A percentile compares a stretch with the other conserved stretches of the same genome.
These are phyloP conservation scores for Tanacetum coccineum DNA, from an alignment of 129 eudicot species.

Conservation along the genomic window DNA sequence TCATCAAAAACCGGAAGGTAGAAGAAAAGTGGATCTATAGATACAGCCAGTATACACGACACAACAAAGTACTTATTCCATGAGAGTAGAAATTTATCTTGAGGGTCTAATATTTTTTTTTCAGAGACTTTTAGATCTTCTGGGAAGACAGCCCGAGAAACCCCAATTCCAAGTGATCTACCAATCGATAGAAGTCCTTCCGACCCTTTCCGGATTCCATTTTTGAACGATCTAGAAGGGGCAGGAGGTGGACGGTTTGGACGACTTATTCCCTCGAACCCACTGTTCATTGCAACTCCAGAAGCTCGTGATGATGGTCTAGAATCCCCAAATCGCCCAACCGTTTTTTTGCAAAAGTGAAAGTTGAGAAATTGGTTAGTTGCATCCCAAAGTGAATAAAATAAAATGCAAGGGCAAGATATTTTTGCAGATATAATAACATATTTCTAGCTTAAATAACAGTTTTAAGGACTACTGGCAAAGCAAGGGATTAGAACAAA, in stretches of 20 bases:
- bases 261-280: constrained; percentile 60
- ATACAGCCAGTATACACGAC: constrained; percentile 76
- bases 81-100: constrained; percentile 70
- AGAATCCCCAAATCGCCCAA: constrained; percentile 79
- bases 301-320: constrained; percentile 58
- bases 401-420: background rate
- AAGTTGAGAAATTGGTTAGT: background rate
- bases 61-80: constrained; percentile 76
- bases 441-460: constrained; percentile 6
- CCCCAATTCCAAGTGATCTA: constrained; percentile 69
- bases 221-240: constrained; percentile 71
- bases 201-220: constrained; percentile 70
- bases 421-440: background rate
- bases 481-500: constrained; percentile 10
- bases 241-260: constrained; percentile 33
- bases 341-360: constrained; percentile 36
- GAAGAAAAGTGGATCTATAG: constrained; percentile 82
- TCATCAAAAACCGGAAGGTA: constrained; percentile 69
- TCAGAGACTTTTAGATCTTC: constrained; percentile 88
- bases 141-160: constrained; percentile 84
- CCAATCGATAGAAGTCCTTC: constrained; percentile 82
- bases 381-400: constrained; percentile 2
- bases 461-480: background rate
- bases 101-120: constrained; percentile 86
- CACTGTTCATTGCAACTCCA: constrained; percentile 53